These are phyloP conservation scores for Penicillium mononematosum DNA, from an alignment of 495 filamentous ascomycete genomes.

Conservation along the genomic window DNA sequence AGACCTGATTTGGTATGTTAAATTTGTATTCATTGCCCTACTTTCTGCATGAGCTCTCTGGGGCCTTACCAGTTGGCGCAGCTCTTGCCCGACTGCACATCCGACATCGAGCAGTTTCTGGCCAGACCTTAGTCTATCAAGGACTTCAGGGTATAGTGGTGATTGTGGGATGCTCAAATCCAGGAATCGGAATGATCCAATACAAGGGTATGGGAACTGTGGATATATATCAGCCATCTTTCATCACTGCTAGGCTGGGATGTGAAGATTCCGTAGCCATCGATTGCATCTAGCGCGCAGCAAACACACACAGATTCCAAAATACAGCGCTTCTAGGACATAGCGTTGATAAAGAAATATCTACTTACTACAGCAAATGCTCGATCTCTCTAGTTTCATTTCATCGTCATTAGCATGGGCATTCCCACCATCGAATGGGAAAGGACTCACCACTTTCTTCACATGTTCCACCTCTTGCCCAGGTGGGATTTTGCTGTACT, in stretches of 20 bases:
- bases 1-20: conserved; percentile 15
- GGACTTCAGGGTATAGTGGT: conserved; percentile 37
- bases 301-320: not conserved
- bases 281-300: not conserved
- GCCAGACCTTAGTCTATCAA: conserved; percentile 40
- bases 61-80: conserved; percentile 33
- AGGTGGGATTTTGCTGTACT: conserved; percentile 47
- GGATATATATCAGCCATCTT: not conserved
- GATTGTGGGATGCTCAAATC: conserved; percentile 37
- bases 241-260: not conserved
- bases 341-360: not conserved
- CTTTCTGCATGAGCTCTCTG: not conserved
- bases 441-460: conserved; percentile 40
- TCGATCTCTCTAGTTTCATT: conserved; percentile 15
- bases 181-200: conserved; percentile 54
- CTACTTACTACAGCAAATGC: conserved; percentile 24
- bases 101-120: conserved; percentile 43
- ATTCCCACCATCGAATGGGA: not conserved
- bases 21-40: not conserved
- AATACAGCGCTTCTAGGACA: not conserved
- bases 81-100: conserved; percentile 40
- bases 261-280: not conserved
- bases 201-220: conserved; percentile 51
- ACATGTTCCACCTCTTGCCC: conserved; percentile 48
- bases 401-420: not conserved